Conservation (phyloP, 768 basidiomycete genomes). For the Suillus variegatus region DNA sequence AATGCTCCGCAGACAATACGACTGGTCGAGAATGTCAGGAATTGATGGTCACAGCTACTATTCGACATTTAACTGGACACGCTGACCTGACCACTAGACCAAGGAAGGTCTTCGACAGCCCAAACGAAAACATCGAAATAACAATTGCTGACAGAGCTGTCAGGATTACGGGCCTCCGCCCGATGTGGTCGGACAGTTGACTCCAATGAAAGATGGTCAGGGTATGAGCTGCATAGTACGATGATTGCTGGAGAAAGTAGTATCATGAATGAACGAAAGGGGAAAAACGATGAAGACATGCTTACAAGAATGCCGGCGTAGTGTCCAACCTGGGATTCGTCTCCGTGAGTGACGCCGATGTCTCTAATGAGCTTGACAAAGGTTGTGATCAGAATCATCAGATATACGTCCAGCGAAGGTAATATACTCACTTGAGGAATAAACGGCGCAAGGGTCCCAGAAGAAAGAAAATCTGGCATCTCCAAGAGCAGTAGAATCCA, state of each 20-base stretch:
- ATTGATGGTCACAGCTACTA: background rate
- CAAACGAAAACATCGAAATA: slow-evolving; percentile 48
- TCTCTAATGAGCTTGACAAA: slow-evolving; percentile 26
- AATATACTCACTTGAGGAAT: slow-evolving; percentile 51
- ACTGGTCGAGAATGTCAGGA: slow-evolving; percentile 44
- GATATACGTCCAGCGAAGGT: background rate
- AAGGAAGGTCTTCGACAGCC: slow-evolving; percentile 42
- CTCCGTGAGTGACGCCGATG: slow-evolving; percentile 40
- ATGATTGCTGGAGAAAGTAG: slow-evolving; percentile 38
- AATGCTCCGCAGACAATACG: slow-evolving; percentile 47
- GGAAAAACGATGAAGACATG: slow-evolving; percentile 4
- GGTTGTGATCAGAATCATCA: background rate
- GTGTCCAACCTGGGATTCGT: slow-evolving; percentile 46
- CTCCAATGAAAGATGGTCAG: slow-evolving; percentile 51
- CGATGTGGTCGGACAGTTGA: slow-evolving; percentile 48
- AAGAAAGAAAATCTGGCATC: slow-evolving; percentile 72
- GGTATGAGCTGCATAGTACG: slow-evolving; percentile 51
- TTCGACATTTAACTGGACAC: background rate
- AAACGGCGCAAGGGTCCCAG: slow-evolving; percentile 74
- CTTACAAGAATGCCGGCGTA: slow-evolving; percentile 51
- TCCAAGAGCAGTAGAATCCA: slow-evolving; percentile 68
- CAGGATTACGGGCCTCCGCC: slow-evolving; percentile 49
- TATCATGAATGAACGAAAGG: slow-evolving; percentile 32
- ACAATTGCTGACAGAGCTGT: slow-evolving; percentile 45
- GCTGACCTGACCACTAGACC: slow-evolving; percentile 18